Evolutionary conservation across 805 yeast species (phyloP).

Genomic region (Myxozyma kluyveri): DNA sequence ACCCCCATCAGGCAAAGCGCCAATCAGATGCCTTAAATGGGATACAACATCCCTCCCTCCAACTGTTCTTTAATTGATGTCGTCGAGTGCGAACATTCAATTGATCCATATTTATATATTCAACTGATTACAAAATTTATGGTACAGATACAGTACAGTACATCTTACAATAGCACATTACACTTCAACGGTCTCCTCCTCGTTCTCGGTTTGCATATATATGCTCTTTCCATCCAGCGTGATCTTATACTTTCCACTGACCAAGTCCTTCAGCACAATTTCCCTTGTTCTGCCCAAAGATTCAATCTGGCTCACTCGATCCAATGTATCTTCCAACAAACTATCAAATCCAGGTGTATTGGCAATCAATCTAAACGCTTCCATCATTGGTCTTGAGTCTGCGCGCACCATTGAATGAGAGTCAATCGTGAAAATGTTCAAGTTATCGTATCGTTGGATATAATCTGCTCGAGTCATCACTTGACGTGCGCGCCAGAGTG

Average conservation of each 20-base stretch:
- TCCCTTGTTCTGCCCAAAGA: slow-evolving; percentile 76
- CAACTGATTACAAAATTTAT: too few species aligned
- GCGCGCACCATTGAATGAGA: slow-evolving; percentile 68
- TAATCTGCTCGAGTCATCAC: slow-evolving; percentile 83
- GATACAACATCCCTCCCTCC: too few species aligned
- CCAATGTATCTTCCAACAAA: slow-evolving; percentile 59
- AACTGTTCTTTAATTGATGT: too few species aligned
- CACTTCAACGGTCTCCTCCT: background rate
- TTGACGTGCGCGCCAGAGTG: slow-evolving; percentile 80
- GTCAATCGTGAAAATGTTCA: slow-evolving; percentile 78
- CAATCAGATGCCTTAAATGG: too few species aligned
- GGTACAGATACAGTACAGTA: too few species aligned
- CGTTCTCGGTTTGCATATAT: background rate
- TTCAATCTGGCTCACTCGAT: slow-evolving; percentile 72
- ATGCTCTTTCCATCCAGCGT: slow-evolving; percentile 8
- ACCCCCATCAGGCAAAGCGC: too few species aligned
- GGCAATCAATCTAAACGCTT: slow-evolving; percentile 78
- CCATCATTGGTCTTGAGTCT: slow-evolving; percentile 85
- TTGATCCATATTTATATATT: too few species aligned
- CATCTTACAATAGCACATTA: too few species aligned
- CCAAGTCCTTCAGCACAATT: slow-evolving; percentile 65
- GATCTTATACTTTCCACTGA: slow-evolving; percentile 29
- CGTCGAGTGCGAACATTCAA: too few species aligned
- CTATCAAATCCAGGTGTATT: slow-evolving; percentile 68
- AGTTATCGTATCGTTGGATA: slow-evolving; percentile 68